A percentile compares a stretch with the other conserved stretches of the same genome.
Evolutionary conservation across 2,329 filamentous ascomycete species (phyloP).

Genomic region (Xylaria sp.): DNA sequence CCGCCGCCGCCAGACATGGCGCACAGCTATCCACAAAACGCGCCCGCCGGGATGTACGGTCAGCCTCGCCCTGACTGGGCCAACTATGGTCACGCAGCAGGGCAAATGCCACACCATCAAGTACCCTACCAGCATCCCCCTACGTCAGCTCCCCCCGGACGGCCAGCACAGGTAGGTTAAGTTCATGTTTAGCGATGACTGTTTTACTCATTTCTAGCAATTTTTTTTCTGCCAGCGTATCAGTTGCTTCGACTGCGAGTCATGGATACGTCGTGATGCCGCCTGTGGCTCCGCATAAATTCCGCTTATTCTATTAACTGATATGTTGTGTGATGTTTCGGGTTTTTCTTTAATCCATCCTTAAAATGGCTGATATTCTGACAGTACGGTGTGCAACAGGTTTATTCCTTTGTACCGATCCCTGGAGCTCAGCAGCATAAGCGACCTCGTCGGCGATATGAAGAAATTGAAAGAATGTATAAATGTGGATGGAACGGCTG

Average conservation of each 20-base stretch:
- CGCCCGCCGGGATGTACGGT: constrained; percentile 69
- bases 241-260: neutral
- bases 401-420: constrained; percentile 98
- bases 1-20: constrained; percentile 86
- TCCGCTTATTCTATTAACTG: neutral
- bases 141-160: constrained; percentile 64
- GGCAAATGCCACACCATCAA: constrained; percentile 63
- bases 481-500: constrained; percentile 99
- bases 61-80: constrained; percentile 80
- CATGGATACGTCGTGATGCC: neutral
- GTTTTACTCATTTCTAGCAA: neutral
- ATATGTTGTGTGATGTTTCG: constrained; percentile 1
- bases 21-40: constrained; percentile 76
- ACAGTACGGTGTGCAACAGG: constrained; percentile 65
- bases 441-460: constrained; percentile 89
- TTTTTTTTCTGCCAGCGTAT: neutral
- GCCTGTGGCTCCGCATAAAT: neutral
- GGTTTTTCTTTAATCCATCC: constrained; percentile 28
- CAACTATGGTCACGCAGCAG: constrained; percentile 67
- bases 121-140: constrained; percentile 65
- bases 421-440: constrained; percentile 98
- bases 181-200: neutral
- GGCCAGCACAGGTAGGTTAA: constrained; percentile 69
- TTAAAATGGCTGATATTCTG: constrained; percentile 51
- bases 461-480: constrained; percentile 99